Evolutionary conservation across 305 asterid genomes (phyloP), one percentile per base, ranked within the genome.

Genomic region (Solanum chacoense): DNA sequence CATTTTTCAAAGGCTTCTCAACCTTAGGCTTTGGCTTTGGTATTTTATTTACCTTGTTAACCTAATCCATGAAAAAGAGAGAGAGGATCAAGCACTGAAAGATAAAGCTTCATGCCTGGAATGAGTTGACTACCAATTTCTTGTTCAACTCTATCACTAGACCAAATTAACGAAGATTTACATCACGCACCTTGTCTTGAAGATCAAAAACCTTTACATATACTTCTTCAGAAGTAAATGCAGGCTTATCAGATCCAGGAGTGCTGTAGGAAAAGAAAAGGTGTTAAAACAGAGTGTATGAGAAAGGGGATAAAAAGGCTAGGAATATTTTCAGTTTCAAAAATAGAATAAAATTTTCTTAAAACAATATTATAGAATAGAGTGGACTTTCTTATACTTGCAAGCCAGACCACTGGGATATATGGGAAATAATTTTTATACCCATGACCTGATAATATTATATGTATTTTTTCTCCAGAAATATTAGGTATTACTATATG

Each of bases 21-120:
- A 95, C 94, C 87, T 95, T 96, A 7, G 99, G 98, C 92, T 94
- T 97, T 88, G 99, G 99, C 94, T 95, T 98, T 76, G 99, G 98
- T 89, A 98, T 96, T 91, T 92, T 93, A 91, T 95, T 94, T 67
- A 96, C 92, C 34, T 94, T 92, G 75, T 95, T 87, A 89, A 98
- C 98, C 99, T 97, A 87, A 67, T 50, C 78, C 32, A 84, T 36
- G 71, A n/a, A 74, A 69, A 6, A 88, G 78, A 80, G 77, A 75
- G 50, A 6, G 63, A 84, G 31, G 86, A 71, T 71, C 88, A 78
- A 69, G 42, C 76, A 32, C 37, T 22, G 85, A 36, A 59, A 69
- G 20, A 69, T 11, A 69, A 69, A 87, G 65, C 73, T 67, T 50
- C 87, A 34, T 45, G 50, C 81, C 14, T 34, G 13, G 71, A 29